Percentiles rank a stretch among this genome's conserved stretches.
These are phyloP conservation scores for Nepenthes mirabilis DNA, from an alignment of 148 eudicot species.

Conservation along the genomic window DNA sequence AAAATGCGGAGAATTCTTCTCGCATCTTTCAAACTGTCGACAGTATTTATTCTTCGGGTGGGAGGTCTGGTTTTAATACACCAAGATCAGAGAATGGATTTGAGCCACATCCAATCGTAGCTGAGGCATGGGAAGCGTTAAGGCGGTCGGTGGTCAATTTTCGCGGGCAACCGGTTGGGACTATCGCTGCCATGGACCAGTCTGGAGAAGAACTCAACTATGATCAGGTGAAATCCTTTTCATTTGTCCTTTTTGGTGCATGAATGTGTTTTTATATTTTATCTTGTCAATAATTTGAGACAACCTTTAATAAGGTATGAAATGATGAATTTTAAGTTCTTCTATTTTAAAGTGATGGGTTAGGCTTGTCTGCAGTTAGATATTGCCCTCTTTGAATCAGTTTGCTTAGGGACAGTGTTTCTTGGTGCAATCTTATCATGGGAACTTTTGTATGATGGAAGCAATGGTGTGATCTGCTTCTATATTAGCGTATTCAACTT, in stretches of 20 bases:
- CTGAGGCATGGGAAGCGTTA: slow-evolving; percentile 86
- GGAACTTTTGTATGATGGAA: no score
- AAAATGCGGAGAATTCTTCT: slow-evolving; percentile 26
- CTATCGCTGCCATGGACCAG: slow-evolving; percentile 80
- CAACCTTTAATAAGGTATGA: not conserved
- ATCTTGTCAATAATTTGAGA: not conserved
- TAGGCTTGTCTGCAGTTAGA: not conserved
- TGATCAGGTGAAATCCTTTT: slow-evolving; percentile 57
- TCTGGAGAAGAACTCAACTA: slow-evolving; percentile 79
- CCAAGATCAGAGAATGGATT: slow-evolving; percentile 52
- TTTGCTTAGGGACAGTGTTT: no score
- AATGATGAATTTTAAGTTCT: not conserved
- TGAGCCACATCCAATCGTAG: slow-evolving; percentile 63
- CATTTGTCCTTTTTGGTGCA: not conserved
- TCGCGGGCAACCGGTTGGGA: slow-evolving; percentile 93
- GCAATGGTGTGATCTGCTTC: no score
- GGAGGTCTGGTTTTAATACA: slow-evolving; percentile 26
- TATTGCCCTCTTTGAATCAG: no score
- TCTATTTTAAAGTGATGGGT: not conserved
- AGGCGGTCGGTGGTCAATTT: slow-evolving; percentile 66
- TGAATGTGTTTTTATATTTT: not conserved
- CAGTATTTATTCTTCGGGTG: slow-evolving; percentile 27
- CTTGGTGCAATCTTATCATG: no score
- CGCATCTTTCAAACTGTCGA: slow-evolving; percentile 36
- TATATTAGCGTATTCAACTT: no score